Evolutionary conservation across 495 filamentous ascomycete genomes (phyloP), one percentile per base, ranked within the genome.

Genomic region (Apodospora peruviana): DNA sequence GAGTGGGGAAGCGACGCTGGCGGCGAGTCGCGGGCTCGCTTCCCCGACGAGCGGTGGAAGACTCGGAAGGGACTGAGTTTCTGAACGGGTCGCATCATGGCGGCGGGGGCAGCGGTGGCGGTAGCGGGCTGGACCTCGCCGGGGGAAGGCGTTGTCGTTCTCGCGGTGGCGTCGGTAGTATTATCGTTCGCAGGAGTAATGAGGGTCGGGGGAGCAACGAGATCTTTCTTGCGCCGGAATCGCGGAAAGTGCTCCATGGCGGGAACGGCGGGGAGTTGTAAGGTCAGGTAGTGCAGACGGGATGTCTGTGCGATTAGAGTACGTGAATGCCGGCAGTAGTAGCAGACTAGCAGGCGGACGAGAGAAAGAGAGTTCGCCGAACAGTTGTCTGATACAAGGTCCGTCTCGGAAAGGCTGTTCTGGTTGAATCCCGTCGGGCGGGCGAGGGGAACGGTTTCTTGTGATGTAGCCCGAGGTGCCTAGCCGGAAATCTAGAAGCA

Each of bases 11-110:
- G 51, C 17, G 62, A 64, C 9, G 56, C 53, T 0, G 67, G 57
- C n/a, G 64, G 52, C 1, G 71, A 71, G 22, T 70, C 69, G 32
- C 70, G 68, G 9, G 68, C 64, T 17, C 72, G 61, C 58, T 75
- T 75, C 32, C 61, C 57, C 4, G 61, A 64, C 2, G 62, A 58
- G 24, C 65, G 58, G 12, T 60, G 57, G 21, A 68, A 60, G 16
- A 61, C 60, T 8, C 60, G 41, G 37, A 67, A 65, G 1, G 64
- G 64, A 22, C 58, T 60, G 23, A 62, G 56, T 36, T 60, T 59
- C 17, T 56, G 56, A 21, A 51, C 43, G 20, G 62, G 53, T 20
- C 62, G 60, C 47, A 39, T 29, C 2, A 45, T 58, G 3, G 45
- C 32, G 10, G 38, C 32, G 34, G 49, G 29, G n/a, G n/a, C n/a